Evolutionary conservation across 129 eudicot species (phyloP).

Genomic region (Escallonia rubra): DNA sequence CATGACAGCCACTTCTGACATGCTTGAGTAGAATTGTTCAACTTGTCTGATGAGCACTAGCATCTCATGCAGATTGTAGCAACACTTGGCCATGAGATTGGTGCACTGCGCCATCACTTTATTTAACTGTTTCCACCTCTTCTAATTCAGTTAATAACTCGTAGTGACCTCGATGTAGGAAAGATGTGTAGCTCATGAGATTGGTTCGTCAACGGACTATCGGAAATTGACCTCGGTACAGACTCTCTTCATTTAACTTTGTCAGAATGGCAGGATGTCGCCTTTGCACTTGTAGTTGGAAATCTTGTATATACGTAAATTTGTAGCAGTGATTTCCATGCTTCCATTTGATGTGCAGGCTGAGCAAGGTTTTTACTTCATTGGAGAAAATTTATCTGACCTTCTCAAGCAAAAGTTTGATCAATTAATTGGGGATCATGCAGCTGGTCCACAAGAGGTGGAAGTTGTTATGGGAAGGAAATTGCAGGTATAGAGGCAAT

Average conservation of each 20-base stretch:
- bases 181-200: constrained; percentile 84
- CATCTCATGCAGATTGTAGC: not conserved
- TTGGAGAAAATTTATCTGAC: constrained; percentile 43
- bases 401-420: constrained; percentile 62
- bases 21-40: not conserved
- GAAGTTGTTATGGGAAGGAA: constrained; percentile 99
- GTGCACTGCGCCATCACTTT: no score
- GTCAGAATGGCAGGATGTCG: constrained; percentile 2
- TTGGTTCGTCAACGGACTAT: constrained; percentile 90
- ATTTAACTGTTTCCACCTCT: not conserved
- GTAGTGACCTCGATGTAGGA: constrained; percentile 51
- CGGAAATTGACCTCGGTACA: constrained; percentile 85
- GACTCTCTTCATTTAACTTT: not conserved
- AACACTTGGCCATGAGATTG: not conserved
- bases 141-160: constrained; percentile 10
- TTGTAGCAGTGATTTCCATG: not conserved
- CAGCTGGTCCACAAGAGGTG: constrained; percentile 57
- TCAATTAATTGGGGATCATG: constrained; percentile 53
- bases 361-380: constrained; percentile 84
- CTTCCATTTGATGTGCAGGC: constrained; percentile 46
- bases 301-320: not conserved
- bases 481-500: constrained; percentile 51
- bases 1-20: not conserved
- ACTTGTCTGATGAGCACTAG: no score
- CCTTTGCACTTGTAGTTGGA: not conserved